phyloP scores from a whole-genome alignment of 345 rosid species.

The Tarenaya hassleriana region DNA sequence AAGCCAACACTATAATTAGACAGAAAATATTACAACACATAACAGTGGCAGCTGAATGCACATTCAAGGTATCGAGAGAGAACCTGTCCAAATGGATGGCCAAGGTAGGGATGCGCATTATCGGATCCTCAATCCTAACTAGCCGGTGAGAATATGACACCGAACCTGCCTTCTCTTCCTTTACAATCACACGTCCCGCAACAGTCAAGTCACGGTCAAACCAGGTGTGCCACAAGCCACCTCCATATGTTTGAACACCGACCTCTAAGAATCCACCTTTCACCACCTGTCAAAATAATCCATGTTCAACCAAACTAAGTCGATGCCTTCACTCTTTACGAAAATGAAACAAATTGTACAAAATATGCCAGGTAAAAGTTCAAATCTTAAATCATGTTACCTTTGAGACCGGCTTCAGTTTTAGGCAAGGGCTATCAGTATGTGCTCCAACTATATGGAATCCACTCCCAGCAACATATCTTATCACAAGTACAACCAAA shows the following conservation, averaged over 20 bases:
- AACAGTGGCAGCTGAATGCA: neutral
- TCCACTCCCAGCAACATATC: slow-evolving; percentile 93
- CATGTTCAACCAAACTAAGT: slow-evolving; percentile 6
- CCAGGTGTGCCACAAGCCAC: slow-evolving; percentile 98
- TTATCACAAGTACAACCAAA: slow-evolving; percentile 14
- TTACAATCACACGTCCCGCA: slow-evolving; percentile 81
- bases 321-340: neutral
- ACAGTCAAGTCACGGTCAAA: slow-evolving; percentile 95
- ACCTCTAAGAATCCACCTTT: slow-evolving; percentile 82
- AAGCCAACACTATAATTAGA: neutral
- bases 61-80: neutral
- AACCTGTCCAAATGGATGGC: slow-evolving; percentile 97
- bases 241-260: slow-evolving; percentile 91
- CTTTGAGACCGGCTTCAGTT: slow-evolving; percentile 92
- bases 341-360: neutral
- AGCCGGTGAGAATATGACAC: slow-evolving; percentile 59
- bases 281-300: slow-evolving; percentile 42
- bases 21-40: neutral
- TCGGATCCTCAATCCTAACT: slow-evolving; percentile 75
- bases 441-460: slow-evolving; percentile 86
- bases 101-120: slow-evolving; percentile 85
- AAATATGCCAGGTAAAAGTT: neutral
- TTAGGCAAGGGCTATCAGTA: slow-evolving; percentile 93
- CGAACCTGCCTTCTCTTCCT: slow-evolving; percentile 50
- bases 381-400: slow-evolving; percentile 30